These are phyloP conservation scores for Pseudisothecium myosuroides DNA, from an alignment of 225 moss, liverwort and hornwort species.

Conservation along the genomic window DNA sequence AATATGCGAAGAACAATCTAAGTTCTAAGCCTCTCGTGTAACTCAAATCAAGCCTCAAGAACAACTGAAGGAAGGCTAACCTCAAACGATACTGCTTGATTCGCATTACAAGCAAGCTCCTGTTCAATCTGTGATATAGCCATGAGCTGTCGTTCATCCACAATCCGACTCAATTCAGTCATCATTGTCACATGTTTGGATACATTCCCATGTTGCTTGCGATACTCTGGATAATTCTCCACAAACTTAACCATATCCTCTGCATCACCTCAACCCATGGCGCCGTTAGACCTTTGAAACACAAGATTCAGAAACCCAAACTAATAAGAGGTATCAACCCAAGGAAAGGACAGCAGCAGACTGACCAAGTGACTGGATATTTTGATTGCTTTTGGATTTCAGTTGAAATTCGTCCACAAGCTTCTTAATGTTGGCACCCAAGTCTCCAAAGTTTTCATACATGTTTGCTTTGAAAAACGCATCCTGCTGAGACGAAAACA, in stretches of 20 bases:
- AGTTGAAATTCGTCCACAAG: constrained; percentile 97
- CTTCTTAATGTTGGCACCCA: constrained; percentile 95
- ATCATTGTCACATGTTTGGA: constrained; percentile 98
- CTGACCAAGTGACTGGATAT: constrained; percentile 88
- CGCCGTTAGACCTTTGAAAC: neutral
- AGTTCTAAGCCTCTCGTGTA: neutral
- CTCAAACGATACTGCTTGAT: constrained; percentile 86
- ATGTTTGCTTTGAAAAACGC: constrained; percentile 91
- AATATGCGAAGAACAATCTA: neutral
- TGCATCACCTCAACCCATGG: constrained; percentile 31
- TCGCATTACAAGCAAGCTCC: constrained; percentile 87
- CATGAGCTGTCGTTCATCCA: constrained; percentile 97
- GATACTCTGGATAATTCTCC: constrained; percentile 95
- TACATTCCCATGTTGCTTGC: constrained; percentile 94
- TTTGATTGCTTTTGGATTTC: constrained; percentile 88
- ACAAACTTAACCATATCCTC: constrained; percentile 99
- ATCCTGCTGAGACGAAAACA: constrained; percentile 94
- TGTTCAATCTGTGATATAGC: constrained; percentile 95
- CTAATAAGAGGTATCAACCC: neutral
- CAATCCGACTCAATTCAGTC: constrained; percentile 99
- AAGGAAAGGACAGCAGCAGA: neutral
- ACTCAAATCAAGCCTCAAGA: neutral
- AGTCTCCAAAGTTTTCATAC: constrained; percentile 96
- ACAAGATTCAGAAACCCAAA: neutral
- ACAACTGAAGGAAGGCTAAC: constrained; percentile 18